These are phyloP conservation scores for Beta vulgaris DNA, from an alignment of 148 eudicot genomes.

Conservation along the genomic window DNA sequence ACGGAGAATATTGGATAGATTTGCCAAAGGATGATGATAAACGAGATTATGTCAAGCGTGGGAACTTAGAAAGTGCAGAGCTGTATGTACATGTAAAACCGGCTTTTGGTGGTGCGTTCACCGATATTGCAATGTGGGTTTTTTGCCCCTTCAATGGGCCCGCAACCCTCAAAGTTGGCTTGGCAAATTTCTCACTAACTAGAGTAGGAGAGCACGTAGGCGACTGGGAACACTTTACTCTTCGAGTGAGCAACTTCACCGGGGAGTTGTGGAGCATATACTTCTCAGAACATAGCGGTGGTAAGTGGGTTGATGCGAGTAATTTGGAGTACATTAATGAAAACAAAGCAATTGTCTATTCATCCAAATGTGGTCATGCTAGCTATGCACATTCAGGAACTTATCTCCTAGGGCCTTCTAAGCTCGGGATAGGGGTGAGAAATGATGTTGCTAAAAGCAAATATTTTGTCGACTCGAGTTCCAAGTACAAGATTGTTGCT, in stretches of 20 bases:
- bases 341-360: conserved; percentile 67
- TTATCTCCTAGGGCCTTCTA: conserved; percentile 63
- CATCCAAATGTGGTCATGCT: conserved; percentile 77
- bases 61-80: conserved; percentile 74
- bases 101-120: conserved; percentile 84
- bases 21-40: conserved; percentile 57
- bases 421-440: conserved; percentile 65
- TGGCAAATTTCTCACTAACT: conserved; percentile 38
- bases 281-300: conserved; percentile 86
- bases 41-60: conserved; percentile 44
- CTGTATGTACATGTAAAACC: conserved; percentile 91
- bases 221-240: conserved; percentile 96
- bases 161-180: conserved; percentile 65
- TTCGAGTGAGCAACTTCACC: conserved; percentile 78
- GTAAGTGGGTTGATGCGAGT: conserved; percentile 68
- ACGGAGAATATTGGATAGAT: conserved; percentile 80
- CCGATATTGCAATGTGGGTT: conserved; percentile 92
- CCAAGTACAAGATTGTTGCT: conserved; percentile 59
- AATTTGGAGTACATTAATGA: conserved; percentile 67
- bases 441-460: conserved; percentile 73
- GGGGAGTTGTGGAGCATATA: conserved; percentile 76
- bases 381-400: conserved; percentile 76
- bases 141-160: conserved; percentile 98
- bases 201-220: conserved; percentile 80
- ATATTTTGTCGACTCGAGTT: conserved; percentile 63